Percentiles rank a stretch among this genome's conserved stretches.
phyloP scores from a whole-genome alignment of 1,284 basidiomycete species.

The Pseudozyma hubeiensis region DNA sequence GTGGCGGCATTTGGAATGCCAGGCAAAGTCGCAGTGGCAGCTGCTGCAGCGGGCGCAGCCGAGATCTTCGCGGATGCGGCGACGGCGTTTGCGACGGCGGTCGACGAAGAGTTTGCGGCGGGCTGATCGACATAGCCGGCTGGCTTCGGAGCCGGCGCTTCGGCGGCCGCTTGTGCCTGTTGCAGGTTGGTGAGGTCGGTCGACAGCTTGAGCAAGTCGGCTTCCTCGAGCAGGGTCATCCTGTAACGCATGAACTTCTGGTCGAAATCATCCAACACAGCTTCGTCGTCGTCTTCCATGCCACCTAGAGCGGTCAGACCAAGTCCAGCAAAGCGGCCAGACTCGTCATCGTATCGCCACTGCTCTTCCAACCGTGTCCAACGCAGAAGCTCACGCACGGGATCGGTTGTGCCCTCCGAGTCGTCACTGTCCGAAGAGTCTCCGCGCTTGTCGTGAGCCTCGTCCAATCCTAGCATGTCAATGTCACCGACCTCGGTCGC shows the following conservation, averaged over 20 bases:
- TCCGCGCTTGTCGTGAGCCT: slow-evolving; percentile 28
- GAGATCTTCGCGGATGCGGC: slow-evolving; percentile 27
- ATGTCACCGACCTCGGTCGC: slow-evolving; percentile 58
- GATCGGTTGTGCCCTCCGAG: slow-evolving; percentile 32
- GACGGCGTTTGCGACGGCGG: slow-evolving; percentile 20
- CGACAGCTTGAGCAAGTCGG: slow-evolving; percentile 64
- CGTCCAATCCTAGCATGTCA: slow-evolving; percentile 48
- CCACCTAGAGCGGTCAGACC: slow-evolving; percentile 66
- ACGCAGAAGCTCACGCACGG: slow-evolving; percentile 30
- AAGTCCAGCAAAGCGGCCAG: slow-evolving; percentile 64
- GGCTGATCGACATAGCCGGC: slow-evolving; percentile 50
- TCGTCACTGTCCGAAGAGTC: slow-evolving; percentile 16
- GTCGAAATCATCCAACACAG: slow-evolving; percentile 67
- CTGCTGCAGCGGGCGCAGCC: slow-evolving; percentile 16
- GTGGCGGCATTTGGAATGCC: slow-evolving; percentile 26
- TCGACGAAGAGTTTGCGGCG: slow-evolving; percentile 12
- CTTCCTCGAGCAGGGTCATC: slow-evolving; percentile 65
- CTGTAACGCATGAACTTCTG: slow-evolving; percentile 67
- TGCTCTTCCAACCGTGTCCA: slow-evolving; percentile 55
- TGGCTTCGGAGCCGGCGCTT: slow-evolving; percentile 50
- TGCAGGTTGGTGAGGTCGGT: slow-evolving; percentile 67
- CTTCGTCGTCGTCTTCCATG: slow-evolving; percentile 68
- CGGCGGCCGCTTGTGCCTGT: slow-evolving; percentile 63
- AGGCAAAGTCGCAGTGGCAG: slow-evolving; percentile 29
- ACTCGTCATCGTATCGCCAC: slow-evolving; percentile 68